Evolutionary conservation across 2,329 filamentous ascomycete genomes (phyloP).

Genomic region (Podosphaera aphanis): DNA sequence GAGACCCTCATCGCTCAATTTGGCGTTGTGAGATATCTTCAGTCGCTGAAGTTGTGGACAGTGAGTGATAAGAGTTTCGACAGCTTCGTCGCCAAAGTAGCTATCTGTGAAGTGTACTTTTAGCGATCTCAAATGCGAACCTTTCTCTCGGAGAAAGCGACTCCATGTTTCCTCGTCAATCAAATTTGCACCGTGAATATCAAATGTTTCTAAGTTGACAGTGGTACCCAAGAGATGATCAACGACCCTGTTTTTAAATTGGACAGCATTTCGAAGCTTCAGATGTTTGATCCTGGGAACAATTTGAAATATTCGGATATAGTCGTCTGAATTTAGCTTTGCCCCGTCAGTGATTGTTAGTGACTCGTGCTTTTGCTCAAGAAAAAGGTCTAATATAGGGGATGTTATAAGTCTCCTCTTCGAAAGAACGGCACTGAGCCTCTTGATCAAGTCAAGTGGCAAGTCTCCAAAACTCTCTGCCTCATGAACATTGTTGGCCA

Average conservation of each 20-base stretch:
- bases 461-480: constrained; percentile 39
- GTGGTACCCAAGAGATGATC: constrained; percentile 57
- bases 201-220: constrained; percentile 44
- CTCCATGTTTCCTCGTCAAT: constrained; percentile 57
- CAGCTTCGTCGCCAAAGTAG: constrained; percentile 50
- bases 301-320: constrained; percentile 55
- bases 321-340: constrained; percentile 52
- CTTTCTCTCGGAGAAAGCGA: constrained; percentile 41
- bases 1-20: constrained; percentile 42
- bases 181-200: constrained; percentile 67
- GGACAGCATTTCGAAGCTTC: constrained; percentile 64
- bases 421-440: constrained; percentile 33
- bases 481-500: constrained; percentile 37
- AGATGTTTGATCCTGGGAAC: constrained; percentile 46
- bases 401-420: constrained; percentile 33
- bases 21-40: constrained; percentile 63
- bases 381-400: constrained; percentile 31
- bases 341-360: constrained; percentile 34
- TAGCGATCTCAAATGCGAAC: constrained; percentile 38
- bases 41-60: constrained; percentile 50
- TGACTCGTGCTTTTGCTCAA: constrained; percentile 25
- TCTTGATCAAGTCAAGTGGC: constrained; percentile 30
- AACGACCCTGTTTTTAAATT: constrained; percentile 69
- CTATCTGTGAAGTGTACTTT: constrained; percentile 69
- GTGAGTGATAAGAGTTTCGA: constrained; percentile 34